These are phyloP conservation scores for Daedalea quercina DNA, from an alignment of 768 basidiomycete genomes.

Conservation along the genomic window DNA sequence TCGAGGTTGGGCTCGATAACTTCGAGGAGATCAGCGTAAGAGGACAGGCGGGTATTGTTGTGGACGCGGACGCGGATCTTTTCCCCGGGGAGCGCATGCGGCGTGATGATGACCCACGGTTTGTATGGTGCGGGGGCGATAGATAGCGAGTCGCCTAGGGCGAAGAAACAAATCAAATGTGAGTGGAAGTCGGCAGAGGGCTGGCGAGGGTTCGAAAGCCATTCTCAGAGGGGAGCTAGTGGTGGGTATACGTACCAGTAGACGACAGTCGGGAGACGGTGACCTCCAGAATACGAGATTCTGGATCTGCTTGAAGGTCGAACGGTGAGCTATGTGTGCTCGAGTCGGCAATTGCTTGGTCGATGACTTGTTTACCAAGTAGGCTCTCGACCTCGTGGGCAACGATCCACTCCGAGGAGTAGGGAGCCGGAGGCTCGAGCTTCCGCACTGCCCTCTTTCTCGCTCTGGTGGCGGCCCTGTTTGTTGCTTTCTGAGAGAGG, in stretches of 20 bases:
- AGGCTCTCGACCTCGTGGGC: constrained; percentile 64
- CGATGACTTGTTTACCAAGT: constrained; percentile 54
- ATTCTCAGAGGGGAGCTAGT: background rate
- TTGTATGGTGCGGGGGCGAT: constrained; percentile 37
- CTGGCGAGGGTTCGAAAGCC: background rate
- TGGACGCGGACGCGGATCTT: constrained; percentile 67
- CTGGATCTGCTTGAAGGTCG: constrained; percentile 28
- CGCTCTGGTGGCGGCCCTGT: too few species aligned
- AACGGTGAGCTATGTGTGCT: constrained; percentile 57
- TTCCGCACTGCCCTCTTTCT: constrained; percentile 28
- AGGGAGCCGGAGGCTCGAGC: constrained; percentile 45
- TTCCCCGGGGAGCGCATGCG: constrained; percentile 83
- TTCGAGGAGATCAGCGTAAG: constrained; percentile 67
- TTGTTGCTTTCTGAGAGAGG: too few species aligned
- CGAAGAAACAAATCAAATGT: background rate
- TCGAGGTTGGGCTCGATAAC: constrained; percentile 56
- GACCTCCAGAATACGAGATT: constrained; percentile 57
- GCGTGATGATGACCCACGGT: constrained; percentile 79
- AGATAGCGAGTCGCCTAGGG: constrained; percentile 62
- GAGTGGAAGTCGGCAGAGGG: background rate
- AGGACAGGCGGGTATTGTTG: constrained; percentile 63
- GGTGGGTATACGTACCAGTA: constrained; percentile 36
- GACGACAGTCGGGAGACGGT: constrained; percentile 56
- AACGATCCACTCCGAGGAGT: constrained; percentile 69
- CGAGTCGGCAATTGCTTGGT: constrained; percentile 39